Base-by-base conservation (phyloP, 441 rosid genomes). In the Eutrema salsugineum region DNA sequence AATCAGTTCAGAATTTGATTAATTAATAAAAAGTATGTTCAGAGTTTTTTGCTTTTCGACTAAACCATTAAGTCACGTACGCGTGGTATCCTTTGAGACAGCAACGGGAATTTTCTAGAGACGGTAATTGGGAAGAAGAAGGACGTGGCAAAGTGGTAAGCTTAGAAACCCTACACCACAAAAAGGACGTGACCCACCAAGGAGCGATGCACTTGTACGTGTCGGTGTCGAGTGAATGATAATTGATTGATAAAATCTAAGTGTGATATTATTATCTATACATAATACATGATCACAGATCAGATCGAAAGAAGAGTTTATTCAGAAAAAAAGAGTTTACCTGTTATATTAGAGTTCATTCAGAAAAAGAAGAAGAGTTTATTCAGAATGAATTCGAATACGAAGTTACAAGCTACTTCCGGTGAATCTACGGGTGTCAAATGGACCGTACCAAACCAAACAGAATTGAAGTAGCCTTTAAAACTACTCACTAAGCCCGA, bases 1-100 rank as follows among this genome's bases (percentile, higher is more conserved):
- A 60, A 67, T 59, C 42, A 67, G 73, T 74, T 75, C 43, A 68
- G 43, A 53, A 53, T 60, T 53, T 22, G 53, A 75, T 75, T 22
- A 61, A 75, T 75, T 0, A 60, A 68, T 67, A 24, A 36, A 68
- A 67, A 49, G 49, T 14, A 66, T 68, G 73, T 44, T 27, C 57
- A 61, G 60, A 42, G 33, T 42, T 22, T 2, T 40, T 51, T 35
- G 7, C 27, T 74, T 73, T 74, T 27, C 4, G 2, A 8, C 24
- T 6, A 27, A 67, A 38, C 71, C 78, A 68, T 67, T 51, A 15
- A 17, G 24, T 58, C 19, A 1, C 15, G 10, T 35, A 75, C 69
- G 63, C 78, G 78, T 75, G 73, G 38, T 60, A 19, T 43, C 6
- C 27, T 61, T 30, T 36, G 14, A 68, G 50, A 53, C 17, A 74